Evolutionary conservation across 305 asterid species (phyloP), one percentile per base, ranked within the genome.

Genomic region (Striga hermonthica): DNA sequence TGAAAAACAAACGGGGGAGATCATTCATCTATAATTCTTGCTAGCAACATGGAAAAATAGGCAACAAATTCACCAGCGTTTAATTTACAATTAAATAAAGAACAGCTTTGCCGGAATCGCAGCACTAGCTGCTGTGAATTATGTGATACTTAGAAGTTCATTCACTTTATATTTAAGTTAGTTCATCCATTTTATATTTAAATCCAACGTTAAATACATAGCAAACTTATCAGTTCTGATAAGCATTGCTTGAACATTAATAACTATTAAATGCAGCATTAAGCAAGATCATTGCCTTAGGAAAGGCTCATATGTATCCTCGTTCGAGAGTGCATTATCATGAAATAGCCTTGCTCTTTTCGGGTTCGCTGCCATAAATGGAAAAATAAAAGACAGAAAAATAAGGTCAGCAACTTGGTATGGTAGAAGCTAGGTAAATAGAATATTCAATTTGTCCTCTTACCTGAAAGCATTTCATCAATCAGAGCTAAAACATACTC

Each of bases 391-490:
- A 78, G 22, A 16, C 62, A 55, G 36, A 62, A 56, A 22, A 70
- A 57, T 60, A 60, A 38, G 6, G 6, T 79, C 63, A 75, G 78
- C 52, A 60, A 67, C 72, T 34, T 37, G 56, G 57, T 7, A 56
- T 34, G 31, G 65, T 41, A 54, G 71, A 54, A 57, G 12, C 28
- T 58, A 39, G 60, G 62, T 57, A 72, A 22, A 22, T n/a, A 35
- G n/a, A 16, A 3, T 6, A 5, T 50, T 37, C 49, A 54, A 9
- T 59, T 66, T 65, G 39, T 12, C 10, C 43, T 5, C 45, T 60
- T 40, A 89, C 98, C 95, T 64, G 89, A 78, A 52, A 91, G 91
- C 84, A 84, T 80, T 77, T 91, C 98, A 83, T 91, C 98, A 73
- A 89, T 73, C 72, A 89, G 76, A 69, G 95, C 94, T 66, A 91